phyloP scores from a whole-genome alignment of 345 rosid genomes.

The Lenwebbia sp. region DNA sequence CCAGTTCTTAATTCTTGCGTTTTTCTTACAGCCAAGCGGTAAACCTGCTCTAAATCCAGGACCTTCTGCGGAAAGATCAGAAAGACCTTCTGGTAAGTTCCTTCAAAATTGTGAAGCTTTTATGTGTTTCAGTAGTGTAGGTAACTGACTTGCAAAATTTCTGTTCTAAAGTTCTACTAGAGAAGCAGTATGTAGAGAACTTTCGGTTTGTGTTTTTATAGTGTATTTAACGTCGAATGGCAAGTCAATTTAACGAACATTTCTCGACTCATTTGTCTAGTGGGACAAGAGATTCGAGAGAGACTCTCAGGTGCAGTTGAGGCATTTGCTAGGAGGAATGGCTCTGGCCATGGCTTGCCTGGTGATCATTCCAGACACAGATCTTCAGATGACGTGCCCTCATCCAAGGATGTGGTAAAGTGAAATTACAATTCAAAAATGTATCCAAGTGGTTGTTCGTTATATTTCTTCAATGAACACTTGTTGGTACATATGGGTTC shows the following conservation, averaged over 20 bases:
- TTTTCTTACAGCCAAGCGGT: constrained; percentile 27
- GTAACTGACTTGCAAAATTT: background rate
- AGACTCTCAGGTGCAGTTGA: constrained; percentile 79
- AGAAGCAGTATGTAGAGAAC: background rate
- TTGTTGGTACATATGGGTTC: background rate
- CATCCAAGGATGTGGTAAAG: constrained; percentile 49
- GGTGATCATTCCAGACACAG: constrained; percentile 42
- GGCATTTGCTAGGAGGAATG: constrained; percentile 62
- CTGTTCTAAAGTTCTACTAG: background rate
- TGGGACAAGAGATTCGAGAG: constrained; percentile 73
- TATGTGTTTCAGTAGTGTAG: background rate
- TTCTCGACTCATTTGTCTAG: constrained; percentile 11
- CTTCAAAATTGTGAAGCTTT: background rate
- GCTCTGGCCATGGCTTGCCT: constrained; percentile 40
- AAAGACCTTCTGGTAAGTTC: constrained; percentile 60
- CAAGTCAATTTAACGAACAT: background rate
- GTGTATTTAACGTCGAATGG: background rate
- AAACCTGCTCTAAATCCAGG: constrained; percentile 56
- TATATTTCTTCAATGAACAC: background rate
- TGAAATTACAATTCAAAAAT: background rate
- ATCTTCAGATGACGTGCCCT: constrained; percentile 35
- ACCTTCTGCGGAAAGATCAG: constrained; percentile 59
- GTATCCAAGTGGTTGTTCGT: background rate
- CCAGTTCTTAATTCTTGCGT: background rate
- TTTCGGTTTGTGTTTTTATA: background rate